Evolutionary conservation across 2,329 filamentous ascomycete species (phyloP).

Genomic region (Botrytis aclada): DNA sequence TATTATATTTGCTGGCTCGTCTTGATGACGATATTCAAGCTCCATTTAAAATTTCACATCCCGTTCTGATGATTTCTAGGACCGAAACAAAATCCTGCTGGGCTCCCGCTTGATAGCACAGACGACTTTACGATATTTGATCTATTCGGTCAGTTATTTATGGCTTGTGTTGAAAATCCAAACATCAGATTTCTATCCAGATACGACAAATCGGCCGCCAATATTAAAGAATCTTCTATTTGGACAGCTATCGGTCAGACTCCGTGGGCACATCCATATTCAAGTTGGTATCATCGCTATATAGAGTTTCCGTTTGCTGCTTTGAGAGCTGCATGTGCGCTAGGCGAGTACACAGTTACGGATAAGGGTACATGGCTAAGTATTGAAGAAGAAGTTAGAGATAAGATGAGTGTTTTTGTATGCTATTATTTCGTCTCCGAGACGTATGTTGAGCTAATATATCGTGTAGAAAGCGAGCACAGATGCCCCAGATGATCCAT

Average conservation of each 20-base stretch:
- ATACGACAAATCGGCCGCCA: constrained; percentile 49
- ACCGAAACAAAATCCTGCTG: constrained; percentile 39
- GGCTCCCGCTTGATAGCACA: constrained; percentile 32
- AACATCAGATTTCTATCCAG: constrained; percentile 45
- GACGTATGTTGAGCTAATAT: constrained; percentile 14
- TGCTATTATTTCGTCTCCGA: not conserved
- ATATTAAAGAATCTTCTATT: constrained; percentile 47
- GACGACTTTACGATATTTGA: constrained; percentile 30
- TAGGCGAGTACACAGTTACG: constrained; percentile 48
- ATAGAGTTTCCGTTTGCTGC: constrained; percentile 47
- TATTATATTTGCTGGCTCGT: not conserved
- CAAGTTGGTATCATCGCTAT: constrained; percentile 48
- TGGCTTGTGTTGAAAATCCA: constrained; percentile 36
- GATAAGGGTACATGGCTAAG: constrained; percentile 47
- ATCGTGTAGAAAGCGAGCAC: constrained; percentile 36
- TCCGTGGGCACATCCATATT: constrained; percentile 45
- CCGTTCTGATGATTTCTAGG: constrained; percentile 13
- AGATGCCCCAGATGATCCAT: constrained; percentile 40
- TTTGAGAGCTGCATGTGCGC: constrained; percentile 41
- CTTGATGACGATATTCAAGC: not conserved
- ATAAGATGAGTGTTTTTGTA: constrained; percentile 40
- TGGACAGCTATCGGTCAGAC: constrained; percentile 48
- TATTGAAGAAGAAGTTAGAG: constrained; percentile 37
- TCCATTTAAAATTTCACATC: not conserved
- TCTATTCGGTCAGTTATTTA: constrained; percentile 40